Evolutionary conservation across 2,329 filamentous ascomycete genomes (phyloP).

Genomic region (Fusarium duplospermum): DNA sequence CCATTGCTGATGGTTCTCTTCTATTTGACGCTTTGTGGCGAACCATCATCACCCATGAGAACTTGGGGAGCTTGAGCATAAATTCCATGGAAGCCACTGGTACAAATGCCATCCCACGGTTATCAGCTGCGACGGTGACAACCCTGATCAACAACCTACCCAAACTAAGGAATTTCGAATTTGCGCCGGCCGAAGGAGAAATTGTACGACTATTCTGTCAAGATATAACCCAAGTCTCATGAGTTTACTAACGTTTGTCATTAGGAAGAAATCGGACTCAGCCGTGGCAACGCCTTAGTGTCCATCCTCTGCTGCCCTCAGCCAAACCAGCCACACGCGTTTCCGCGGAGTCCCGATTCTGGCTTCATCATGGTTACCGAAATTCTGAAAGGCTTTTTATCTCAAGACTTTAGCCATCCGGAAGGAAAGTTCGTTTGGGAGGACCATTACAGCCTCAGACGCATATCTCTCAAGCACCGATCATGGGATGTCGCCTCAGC

Average conservation of each 20-base stretch:
- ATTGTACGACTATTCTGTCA: constrained; percentile 4
- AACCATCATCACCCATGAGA: neutral
- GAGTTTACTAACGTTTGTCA: neutral
- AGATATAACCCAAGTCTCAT: no score
- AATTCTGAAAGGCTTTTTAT: neutral
- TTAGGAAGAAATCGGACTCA: constrained; percentile 27
- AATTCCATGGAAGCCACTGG: neutral
- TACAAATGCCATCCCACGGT: neutral
- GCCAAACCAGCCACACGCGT: neutral
- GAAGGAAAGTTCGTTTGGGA: neutral
- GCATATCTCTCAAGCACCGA: neutral
- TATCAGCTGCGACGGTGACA: neutral
- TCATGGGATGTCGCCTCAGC: neutral
- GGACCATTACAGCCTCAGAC: neutral
- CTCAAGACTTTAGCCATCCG: neutral
- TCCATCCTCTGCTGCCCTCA: constrained; percentile 7
- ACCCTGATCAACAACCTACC: neutral
- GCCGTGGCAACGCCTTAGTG: constrained; percentile 5
- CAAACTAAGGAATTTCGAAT: neutral
- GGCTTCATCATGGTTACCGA: neutral
- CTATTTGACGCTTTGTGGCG: neutral
- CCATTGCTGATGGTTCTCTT: neutral
- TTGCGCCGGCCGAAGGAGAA: neutral
- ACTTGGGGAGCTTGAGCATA: neutral
- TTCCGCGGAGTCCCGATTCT: neutral